Conservation (phyloP, 495 filamentous ascomycete genomes). For the Trichoderma reesei region DNA sequence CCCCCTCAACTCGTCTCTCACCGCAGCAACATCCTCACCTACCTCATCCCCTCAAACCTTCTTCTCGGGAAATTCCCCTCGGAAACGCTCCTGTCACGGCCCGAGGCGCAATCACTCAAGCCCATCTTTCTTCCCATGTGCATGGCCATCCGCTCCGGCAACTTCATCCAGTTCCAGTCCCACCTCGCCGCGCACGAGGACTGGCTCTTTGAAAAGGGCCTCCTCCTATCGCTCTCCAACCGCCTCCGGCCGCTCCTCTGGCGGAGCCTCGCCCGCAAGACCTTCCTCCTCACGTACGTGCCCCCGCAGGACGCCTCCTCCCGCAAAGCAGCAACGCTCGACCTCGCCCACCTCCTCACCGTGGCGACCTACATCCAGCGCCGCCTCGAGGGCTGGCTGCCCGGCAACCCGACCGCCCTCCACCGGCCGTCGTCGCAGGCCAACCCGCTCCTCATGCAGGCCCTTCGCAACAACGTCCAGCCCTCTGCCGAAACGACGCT, state of each 20-base stretch:
- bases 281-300: slow-evolving; percentile 51
- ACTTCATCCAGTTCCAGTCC: slow-evolving; percentile 67
- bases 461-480: slow-evolving; percentile 27
- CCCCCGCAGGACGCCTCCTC: slow-evolving; percentile 42
- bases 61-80: slow-evolving; percentile 81
- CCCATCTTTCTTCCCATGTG: slow-evolving; percentile 67
- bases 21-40: slow-evolving; percentile 69
- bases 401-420: slow-evolving; percentile 20
- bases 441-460: slow-evolving; percentile 32
- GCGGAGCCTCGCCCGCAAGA: slow-evolving; percentile 70
- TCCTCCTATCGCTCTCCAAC: slow-evolving; percentile 61
- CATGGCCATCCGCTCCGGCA: slow-evolving; percentile 61
- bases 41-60: slow-evolving; percentile 73
- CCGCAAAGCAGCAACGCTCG: slow-evolving; percentile 41
- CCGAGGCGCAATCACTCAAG: slow-evolving; percentile 61
- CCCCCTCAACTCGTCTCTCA: slow-evolving; percentile 58
- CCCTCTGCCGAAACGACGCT: slow-evolving; percentile 21
- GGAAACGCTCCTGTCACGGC: slow-evolving; percentile 48
- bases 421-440: slow-evolving; percentile 15
- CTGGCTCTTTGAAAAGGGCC: slow-evolving; percentile 70
- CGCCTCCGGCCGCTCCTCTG: slow-evolving; percentile 73
- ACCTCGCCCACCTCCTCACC: slow-evolving; percentile 44
- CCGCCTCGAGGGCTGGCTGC: slow-evolving; percentile 41
- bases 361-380: slow-evolving; percentile 42
- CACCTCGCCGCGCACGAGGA: slow-evolving; percentile 44